Conservation (phyloP, 495 filamentous ascomycete species). For the Chaetomidium leptoderma region DNA sequence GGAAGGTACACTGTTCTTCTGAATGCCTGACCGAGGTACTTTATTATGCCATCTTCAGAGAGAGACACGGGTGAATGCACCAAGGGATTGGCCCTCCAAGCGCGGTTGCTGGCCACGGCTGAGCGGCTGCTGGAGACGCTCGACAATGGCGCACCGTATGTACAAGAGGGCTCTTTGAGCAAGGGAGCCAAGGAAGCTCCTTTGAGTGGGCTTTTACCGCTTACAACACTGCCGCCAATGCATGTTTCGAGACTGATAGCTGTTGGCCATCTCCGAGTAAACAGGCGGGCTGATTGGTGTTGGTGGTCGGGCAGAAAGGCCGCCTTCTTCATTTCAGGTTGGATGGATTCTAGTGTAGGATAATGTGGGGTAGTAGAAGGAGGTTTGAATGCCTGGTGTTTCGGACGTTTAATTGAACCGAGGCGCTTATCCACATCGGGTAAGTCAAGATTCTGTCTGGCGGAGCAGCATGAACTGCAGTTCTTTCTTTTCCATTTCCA, state of each 20-base stretch:
- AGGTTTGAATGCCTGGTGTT: too few species aligned
- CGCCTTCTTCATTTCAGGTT: neutral
- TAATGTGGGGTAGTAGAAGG: neutral
- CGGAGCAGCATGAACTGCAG: too few species aligned
- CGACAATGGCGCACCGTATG: neutral
- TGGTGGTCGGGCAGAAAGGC: neutral
- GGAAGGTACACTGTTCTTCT: neutral
- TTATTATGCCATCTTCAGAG: neutral
- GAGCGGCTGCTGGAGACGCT: neutral
- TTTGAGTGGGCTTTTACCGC: too few species aligned
- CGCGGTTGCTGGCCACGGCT: neutral
- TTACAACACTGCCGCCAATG: too few species aligned
- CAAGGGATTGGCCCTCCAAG: conserved; percentile 7
- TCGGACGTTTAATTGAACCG: neutral
- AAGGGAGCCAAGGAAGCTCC: too few species aligned
- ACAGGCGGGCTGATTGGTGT: too few species aligned
- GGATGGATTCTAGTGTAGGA: too few species aligned
- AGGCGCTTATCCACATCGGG: neutral
- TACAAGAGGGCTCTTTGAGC: too few species aligned
- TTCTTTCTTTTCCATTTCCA: too few species aligned
- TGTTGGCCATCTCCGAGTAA: too few species aligned
- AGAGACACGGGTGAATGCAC: neutral
- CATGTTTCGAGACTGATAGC: too few species aligned
- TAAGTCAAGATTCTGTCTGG: too few species aligned
- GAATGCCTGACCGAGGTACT: neutral